phyloP scores from a whole-genome alignment of 331 rosid genomes.

The Phaseolus coccineus region DNA sequence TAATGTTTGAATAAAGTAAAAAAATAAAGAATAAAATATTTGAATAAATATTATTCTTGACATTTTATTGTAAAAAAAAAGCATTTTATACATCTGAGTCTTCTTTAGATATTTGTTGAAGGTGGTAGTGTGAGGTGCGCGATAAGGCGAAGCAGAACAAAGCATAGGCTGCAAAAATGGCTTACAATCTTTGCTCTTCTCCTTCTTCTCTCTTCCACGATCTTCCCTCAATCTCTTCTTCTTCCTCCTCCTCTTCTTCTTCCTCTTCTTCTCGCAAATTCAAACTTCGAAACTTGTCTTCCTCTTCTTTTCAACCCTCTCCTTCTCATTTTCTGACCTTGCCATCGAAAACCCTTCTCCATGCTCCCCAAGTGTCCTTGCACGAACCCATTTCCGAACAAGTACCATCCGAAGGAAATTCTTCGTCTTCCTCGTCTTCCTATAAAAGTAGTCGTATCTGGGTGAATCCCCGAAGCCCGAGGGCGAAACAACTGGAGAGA shows the following conservation, averaged over 20 bases:
- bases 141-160: slow-evolving; percentile 32
- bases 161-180: slow-evolving; percentile 49
- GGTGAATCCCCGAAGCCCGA: slow-evolving; percentile 93
- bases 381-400: slow-evolving; percentile 60
- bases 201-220: slow-evolving; percentile 69
- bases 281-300: slow-evolving; percentile 21
- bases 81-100: not conserved
- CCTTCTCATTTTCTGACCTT: not conserved
- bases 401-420: slow-evolving; percentile 35
- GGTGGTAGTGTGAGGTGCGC: not conserved
- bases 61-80: too few species aligned
- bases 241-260: not conserved
- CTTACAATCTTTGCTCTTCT: slow-evolving; percentile 56
- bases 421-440: slow-evolving; percentile 51
- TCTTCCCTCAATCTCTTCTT: slow-evolving; percentile 42
- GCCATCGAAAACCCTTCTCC: slow-evolving; percentile 52
- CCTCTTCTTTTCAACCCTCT: slow-evolving; percentile 36
- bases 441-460: slow-evolving; percentile 63
- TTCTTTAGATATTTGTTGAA: not conserved
- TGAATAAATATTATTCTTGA: too few species aligned
- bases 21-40: too few species aligned
- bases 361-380: slow-evolving; percentile 68
- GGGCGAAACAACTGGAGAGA: slow-evolving; percentile 69
- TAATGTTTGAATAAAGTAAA: too few species aligned
- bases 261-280: slow-evolving; percentile 40